A percentile compares a stretch with the other conserved stretches of the same genome.
phyloP scores from a whole-genome alignment of 345 rosid genomes.

The Linum trigynum region DNA sequence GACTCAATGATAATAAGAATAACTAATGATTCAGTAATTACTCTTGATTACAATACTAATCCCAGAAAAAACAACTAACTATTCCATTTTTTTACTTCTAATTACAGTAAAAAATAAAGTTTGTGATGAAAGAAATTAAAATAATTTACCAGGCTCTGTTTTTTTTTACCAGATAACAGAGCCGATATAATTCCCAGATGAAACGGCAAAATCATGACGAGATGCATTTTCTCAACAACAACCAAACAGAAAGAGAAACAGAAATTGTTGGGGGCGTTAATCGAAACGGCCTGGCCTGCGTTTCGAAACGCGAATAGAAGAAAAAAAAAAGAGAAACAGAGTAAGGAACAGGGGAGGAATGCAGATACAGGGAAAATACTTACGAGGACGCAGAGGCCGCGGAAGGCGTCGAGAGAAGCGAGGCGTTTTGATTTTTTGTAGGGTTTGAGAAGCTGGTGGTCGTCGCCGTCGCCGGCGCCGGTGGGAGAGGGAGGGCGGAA shows the following conservation, averaged over 20 bases:
- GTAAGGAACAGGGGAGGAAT: neutral
- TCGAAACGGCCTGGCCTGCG: conserved; percentile 8
- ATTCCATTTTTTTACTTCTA: no score
- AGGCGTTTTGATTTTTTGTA: conserved; percentile 16
- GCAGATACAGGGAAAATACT: conserved; percentile 6
- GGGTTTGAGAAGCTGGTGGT: neutral
- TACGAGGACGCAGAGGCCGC: conserved; percentile 42
- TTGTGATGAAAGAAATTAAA: no score
- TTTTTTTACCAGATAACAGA: no score
- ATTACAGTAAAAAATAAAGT: no score
- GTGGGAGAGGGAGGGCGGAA: neutral
- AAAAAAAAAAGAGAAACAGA: neutral
- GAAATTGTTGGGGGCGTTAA: neutral
- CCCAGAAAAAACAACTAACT: no score
- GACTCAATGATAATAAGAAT: no score
- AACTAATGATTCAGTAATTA: no score
- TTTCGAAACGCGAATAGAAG: neutral
- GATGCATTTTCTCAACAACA: conserved; percentile 1
- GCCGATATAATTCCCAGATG: neutral
- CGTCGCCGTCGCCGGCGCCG: neutral
- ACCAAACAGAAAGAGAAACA: conserved; percentile 8
- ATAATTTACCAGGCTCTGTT: no score
- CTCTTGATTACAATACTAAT: neutral
- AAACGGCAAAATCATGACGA: neutral
- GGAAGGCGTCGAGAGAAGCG: conserved; percentile 41